Evolutionary conservation across 148 eudicot species (phyloP).

Genomic region (Dysphania ambrosioides): DNA sequence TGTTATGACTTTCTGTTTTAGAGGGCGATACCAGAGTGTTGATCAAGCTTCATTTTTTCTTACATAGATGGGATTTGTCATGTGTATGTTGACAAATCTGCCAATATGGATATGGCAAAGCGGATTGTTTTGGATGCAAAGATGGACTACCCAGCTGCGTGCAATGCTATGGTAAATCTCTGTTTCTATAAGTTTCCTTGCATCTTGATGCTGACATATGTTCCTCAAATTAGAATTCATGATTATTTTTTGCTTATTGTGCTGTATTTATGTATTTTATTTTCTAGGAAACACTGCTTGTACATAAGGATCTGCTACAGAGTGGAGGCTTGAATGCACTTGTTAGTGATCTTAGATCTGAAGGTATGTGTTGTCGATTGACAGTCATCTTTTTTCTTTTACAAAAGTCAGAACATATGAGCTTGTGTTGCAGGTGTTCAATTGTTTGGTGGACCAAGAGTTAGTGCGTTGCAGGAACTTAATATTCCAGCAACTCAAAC

Average conservation of each 20-base stretch:
- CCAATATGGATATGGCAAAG: slow-evolving; percentile 78
- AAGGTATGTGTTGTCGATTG: slow-evolving; percentile 53
- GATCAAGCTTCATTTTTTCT: slow-evolving; percentile 20
- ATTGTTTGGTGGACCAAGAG: slow-evolving; percentile 79
- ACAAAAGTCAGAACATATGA: background rate
- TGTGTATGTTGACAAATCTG: slow-evolving; percentile 91
- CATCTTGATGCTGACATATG: background rate
- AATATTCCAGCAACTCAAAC: slow-evolving; percentile 60
- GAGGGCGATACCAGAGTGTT: background rate
- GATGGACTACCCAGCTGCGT: slow-evolving; percentile 92
- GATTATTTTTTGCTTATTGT: background rate
- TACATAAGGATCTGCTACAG: slow-evolving; percentile 69
- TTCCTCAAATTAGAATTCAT: background rate
- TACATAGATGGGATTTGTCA: slow-evolving; percentile 91
- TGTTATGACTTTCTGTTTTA: no score
- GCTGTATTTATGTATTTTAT: background rate
- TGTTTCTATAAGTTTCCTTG: background rate
- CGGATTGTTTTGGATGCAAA: slow-evolving; percentile 77
- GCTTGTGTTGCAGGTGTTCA: slow-evolving; percentile 56
- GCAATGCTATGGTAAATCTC: slow-evolving; percentile 88
- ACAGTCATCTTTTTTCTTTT: background rate
- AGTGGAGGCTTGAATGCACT: slow-evolving; percentile 54
- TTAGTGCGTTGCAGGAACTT: slow-evolving; percentile 46
- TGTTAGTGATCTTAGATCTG: slow-evolving; percentile 54
- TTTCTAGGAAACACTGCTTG: slow-evolving; percentile 87